Base-by-base conservation (phyloP, 306 rosid species). In the Oxytropis ochrocephala region DNA sequence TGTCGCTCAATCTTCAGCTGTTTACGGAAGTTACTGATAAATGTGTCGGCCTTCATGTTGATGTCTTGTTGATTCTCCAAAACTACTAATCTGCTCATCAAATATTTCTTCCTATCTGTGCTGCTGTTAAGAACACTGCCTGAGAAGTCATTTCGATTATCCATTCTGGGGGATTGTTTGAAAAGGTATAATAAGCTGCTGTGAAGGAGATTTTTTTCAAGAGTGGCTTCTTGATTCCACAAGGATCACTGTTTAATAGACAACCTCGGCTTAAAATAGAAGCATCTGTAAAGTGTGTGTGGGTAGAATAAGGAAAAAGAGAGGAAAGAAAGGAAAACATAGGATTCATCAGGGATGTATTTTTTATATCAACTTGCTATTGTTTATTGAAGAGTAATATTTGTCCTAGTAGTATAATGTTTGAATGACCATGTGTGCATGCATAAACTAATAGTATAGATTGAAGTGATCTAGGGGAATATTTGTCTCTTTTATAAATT, bases 1-100 rank as follows among this genome's bases (percentile, higher is more conserved):
- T 83, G 85, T 18, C 83, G 61, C 71, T 89, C 83, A 41, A 76
- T 70, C 75, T 83, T 81, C 0, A 89, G 83, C 67, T 83, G 93
- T 36, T 71, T 83, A 47, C 75, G 78, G 48, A 89, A 87, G 72
- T 85, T 85, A 51, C 18, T 83, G 56, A 89, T 87, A 69, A 89
- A 89, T 36, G 87, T 79, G 48, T 85, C 89, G 0, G 92, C 96
- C 73, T 62, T 70, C 12, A 72, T 50, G 75, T 87, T 78, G 16
- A 83, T 72, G 56, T 85, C 88, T 18, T 74, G 80, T 17, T 59
- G 81, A 39, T 2, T 32, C 35, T 2, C 2, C 9, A n/a, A n/a
- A n/a, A n/a, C n/a, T n/a, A n/a, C n/a, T n/a, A n/a, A n/a, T n/a
- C n/a, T n/a, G n/a, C n/a, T n/a, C n/a, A n/a, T n/a, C n/a, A n/a